Evolutionary conservation across 768 basidiomycete genomes (phyloP).

Genomic region (Cyclocybe aegerita): DNA sequence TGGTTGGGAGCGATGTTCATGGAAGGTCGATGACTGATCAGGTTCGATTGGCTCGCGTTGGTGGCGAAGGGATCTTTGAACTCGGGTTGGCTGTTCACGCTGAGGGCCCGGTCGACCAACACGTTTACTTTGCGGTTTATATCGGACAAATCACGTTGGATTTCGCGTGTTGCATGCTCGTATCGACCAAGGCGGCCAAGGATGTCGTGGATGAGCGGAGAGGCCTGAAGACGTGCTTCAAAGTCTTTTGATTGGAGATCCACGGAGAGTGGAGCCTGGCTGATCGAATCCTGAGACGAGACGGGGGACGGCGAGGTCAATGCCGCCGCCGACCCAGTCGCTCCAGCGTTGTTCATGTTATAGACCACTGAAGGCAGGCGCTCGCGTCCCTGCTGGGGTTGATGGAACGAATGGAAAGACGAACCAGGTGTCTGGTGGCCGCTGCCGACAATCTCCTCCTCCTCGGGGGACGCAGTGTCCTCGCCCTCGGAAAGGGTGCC

Average conservation of each 20-base stretch:
- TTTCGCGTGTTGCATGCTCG: slow-evolving; percentile 68
- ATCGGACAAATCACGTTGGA: slow-evolving; percentile 72
- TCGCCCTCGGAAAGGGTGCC: slow-evolving; percentile 51
- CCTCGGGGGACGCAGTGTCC: slow-evolving; percentile 14
- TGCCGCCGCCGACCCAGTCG: slow-evolving; percentile 30
- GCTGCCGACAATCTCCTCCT: slow-evolving; percentile 19
- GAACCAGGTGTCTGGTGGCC: slow-evolving; percentile 24
- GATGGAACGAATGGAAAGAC: slow-evolving; percentile 14
- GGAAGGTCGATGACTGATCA: slow-evolving; percentile 53
- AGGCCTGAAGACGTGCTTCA: slow-evolving; percentile 73
- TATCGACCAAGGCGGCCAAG: slow-evolving; percentile 72
- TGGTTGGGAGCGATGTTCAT: slow-evolving; percentile 75
- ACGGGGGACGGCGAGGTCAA: slow-evolving; percentile 72
- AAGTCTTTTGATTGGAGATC: slow-evolving; percentile 53
- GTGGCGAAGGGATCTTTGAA: slow-evolving; percentile 82
- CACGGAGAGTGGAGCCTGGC: slow-evolving; percentile 50
- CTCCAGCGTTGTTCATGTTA: slow-evolving; percentile 4
- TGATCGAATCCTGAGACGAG: slow-evolving; percentile 75
- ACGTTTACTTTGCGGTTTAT: slow-evolving; percentile 77
- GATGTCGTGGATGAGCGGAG: slow-evolving; percentile 74
- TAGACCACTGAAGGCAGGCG: slow-evolving; percentile 10
- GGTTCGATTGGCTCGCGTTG: slow-evolving; percentile 35
- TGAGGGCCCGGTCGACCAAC: slow-evolving; percentile 67
- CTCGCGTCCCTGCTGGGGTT: slow-evolving; percentile 12
- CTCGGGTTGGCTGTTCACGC: slow-evolving; percentile 52